Percentiles rank a stretch among this genome's conserved stretches.
Evolutionary conservation across 805 yeast species (phyloP).

Genomic region (Barnettozyma wickerhamii): DNA sequence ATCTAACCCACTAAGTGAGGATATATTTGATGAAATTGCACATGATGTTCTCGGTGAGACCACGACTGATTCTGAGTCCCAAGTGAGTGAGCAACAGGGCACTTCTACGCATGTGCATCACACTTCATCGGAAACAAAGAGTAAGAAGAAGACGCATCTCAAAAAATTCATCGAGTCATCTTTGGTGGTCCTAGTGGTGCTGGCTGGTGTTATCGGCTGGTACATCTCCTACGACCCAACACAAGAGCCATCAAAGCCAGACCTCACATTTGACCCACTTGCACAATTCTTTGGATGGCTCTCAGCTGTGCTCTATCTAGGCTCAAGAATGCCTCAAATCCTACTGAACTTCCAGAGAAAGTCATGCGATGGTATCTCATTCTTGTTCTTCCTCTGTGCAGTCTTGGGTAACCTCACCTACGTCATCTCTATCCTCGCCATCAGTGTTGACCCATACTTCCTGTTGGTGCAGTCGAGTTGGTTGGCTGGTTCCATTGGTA

Average conservation of each 20-base stretch:
- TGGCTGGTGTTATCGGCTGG: conserved; percentile 89
- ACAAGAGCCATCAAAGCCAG: conserved; percentile 30
- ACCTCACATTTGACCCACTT: conserved; percentile 59
- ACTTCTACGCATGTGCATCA: conserved; percentile 19
- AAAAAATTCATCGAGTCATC: conserved; percentile 27
- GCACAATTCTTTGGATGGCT: conserved; percentile 87
- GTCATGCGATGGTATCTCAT: conserved; percentile 92
- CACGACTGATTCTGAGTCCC: conserved; percentile 14
- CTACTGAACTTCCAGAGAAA: conserved; percentile 78
- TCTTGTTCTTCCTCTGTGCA: conserved; percentile 90
- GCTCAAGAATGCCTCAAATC: conserved; percentile 92
- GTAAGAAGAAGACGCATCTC: conserved; percentile 17
- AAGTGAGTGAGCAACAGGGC: conserved; percentile 15
- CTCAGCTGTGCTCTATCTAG: conserved; percentile 71
- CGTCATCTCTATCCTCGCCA: conserved; percentile 77
- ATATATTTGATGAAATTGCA: conserved; percentile 60
- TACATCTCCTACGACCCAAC: conserved; percentile 53
- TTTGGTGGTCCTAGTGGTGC: conserved; percentile 62
- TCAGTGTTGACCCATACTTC: conserved; percentile 66
- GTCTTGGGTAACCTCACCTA: conserved; percentile 91
- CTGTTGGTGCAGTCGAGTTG: conserved; percentile 82
- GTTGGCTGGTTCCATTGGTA: conserved; percentile 90
- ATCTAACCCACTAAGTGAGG: conserved; percentile 77
- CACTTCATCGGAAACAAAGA: conserved; percentile 1
- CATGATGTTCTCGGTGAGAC: conserved; percentile 36